phyloP scores from a whole-genome alignment of 2,329 filamentous ascomycete genomes.

The Aspergillus ochraceoroseus region DNA sequence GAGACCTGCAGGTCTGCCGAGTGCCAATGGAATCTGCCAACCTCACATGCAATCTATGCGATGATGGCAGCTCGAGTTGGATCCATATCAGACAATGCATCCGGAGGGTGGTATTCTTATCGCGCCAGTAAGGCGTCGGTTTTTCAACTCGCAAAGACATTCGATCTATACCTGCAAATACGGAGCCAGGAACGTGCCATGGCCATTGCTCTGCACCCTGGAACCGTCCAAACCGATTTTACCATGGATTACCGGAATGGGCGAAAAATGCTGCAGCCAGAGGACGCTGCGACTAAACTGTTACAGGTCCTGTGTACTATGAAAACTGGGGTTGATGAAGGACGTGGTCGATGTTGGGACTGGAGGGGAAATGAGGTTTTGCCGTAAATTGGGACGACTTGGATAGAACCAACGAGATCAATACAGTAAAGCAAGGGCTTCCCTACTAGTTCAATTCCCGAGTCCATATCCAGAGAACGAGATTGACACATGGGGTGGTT shows the following conservation, averaged over 20 bases:
- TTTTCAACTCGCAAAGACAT: slow-evolving; percentile 64
- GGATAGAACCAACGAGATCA: too few species aligned
- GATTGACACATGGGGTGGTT: slow-evolving; percentile 3
- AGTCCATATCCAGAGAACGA: too few species aligned
- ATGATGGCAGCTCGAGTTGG: slow-evolving; percentile 75
- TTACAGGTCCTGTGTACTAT: slow-evolving; percentile 53
- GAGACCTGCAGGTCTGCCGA: background rate
- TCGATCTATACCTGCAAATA: slow-evolving; percentile 61
- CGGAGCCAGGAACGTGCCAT: slow-evolving; percentile 59
- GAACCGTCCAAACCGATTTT: slow-evolving; percentile 71
- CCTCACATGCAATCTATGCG: slow-evolving; percentile 58
- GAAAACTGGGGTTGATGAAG: slow-evolving; percentile 35
- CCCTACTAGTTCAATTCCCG: too few species aligned
- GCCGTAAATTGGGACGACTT: slow-evolving; percentile 46
- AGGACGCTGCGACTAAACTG: slow-evolving; percentile 62
- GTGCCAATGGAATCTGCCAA: slow-evolving; percentile 41
- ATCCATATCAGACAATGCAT: slow-evolving; percentile 63
- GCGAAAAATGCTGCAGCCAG: slow-evolving; percentile 63
- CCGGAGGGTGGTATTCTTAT: slow-evolving; percentile 80
- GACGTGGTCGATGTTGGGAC: slow-evolving; percentile 63
- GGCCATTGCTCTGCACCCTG: slow-evolving; percentile 69
- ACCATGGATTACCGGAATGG: slow-evolving; percentile 67
- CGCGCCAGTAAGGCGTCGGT: slow-evolving; percentile 70
- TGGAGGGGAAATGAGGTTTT: slow-evolving; percentile 62
- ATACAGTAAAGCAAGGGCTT: too few species aligned